Base-by-base conservation (phyloP, 768 basidiomycete species). In the Termitomyces sp. region DNA sequence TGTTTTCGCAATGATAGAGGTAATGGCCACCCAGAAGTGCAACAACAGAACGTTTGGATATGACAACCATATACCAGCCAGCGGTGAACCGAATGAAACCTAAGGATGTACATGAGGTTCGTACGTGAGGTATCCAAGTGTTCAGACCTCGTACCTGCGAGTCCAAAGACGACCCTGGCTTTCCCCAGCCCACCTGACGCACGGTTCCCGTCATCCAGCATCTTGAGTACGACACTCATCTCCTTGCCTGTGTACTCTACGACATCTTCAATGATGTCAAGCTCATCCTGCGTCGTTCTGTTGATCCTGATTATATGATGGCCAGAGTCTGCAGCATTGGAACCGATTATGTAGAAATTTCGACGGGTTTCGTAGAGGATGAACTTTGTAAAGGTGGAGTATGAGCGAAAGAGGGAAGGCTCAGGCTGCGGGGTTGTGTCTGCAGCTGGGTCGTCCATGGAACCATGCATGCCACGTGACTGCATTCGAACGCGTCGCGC, bases 261-360 rank as follows among this genome's bases (percentile, higher is more conserved):
- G 41, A 91, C 85, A 68, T 98, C 97, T 64, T 98, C 94, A 26
- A 93, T 79, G 3, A 97, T 83, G 26, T 74, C 73, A 12, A 97
- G 77, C 59, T 89, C 86, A 31, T 85, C 83, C 56, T 86, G 87
- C 0, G 83, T 80, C 1, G 90, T 94, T 41, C 96, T 79, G 71
- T 99, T 94, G 53, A 99, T 87, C 76, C 94, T 97, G 67, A 98
- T 82, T 56, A 99, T 92, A 20, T 91, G 83, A 67, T 97, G 94
- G 1, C 90, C 82, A 0, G 92, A 89, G 58, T 92, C 92, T 18
- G 90, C 85, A 0, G 92, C 83, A 72, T 94, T 94, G 42, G 91
- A 94, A 2, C 91, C 94, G 59, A 98, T 85, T 53, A 99, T 84
- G 74, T 86, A 98, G 79, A 96, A 94, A 18, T 92, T 87, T 24